Base-by-base conservation (phyloP, 345 rosid genomes). In the Cochlearia excelsa region DNA sequence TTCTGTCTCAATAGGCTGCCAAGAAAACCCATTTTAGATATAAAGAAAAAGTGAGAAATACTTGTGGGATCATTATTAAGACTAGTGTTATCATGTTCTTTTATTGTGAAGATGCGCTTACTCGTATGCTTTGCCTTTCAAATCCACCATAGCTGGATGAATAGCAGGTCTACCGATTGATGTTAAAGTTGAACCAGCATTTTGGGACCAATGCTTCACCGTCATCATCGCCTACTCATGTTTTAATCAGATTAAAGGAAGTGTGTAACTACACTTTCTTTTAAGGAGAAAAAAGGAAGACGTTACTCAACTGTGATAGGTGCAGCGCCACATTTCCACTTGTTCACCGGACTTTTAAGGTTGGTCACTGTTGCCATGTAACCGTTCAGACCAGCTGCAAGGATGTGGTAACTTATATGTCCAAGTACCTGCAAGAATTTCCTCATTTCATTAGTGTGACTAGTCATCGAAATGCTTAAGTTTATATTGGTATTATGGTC, bases 281-380 rank as follows among this genome's bases (percentile, higher is more conserved):
- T 26, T 30, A n/a, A 7, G n/a, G 2, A 3, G 3, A 3, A 37
- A 26, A 44, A 11, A 38, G 34, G n/a, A 33, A 44, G 56, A 60
- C 26, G 43, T 69, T 74, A 77, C 79, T 71, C 61, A 79, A 89
- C 99, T 65, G 97, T 72, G 42, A 89, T 69, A 51, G 99, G 99
- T 76, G 99, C 94, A 69, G 97, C 97, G 66, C 94, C 92, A 73
- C 97, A 93, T 1, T 82, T 82, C 99, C 99, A 93, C 77, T 85
- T 93, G 78, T 89, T 93, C 50, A 78, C 82, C 51, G 90, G 96
- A 76, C 84, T 81, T 77, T 89, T 93, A 34, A 93, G 72, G 74
- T 93, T 93, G 65, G 90, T 85, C n/a, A 85, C 55, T 46, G 97
- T 93, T 56, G 97, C 92, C 97, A 93, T 80, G 85, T 87, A 93